Base-by-base conservation (phyloP, 176 grass and related monocot genomes). In the Juncus effusus region DNA sequence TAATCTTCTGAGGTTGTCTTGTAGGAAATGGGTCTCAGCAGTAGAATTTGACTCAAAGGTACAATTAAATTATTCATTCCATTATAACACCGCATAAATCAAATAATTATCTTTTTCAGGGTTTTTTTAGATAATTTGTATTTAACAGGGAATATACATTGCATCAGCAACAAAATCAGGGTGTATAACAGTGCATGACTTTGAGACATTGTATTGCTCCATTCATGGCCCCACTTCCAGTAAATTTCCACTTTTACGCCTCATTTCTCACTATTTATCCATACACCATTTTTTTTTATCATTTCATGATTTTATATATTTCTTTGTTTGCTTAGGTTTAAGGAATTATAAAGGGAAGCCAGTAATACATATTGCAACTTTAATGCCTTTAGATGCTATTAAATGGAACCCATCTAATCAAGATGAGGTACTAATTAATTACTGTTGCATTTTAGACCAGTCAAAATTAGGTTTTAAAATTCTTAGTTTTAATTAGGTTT, bases 1-100 rank as follows among this genome's bases (percentile, higher is more conserved):
- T 68, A 38, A 56, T 65, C 61, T 7, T 67, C 5, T 35, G 45
- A 75, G 39, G 19, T 88, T 16, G 70, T 80, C 85, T 82, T 40
- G 64, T 80, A 96, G 93, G 74, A 64, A 81, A 60, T 87, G 79
- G 38, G 51, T 91, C 77, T 83, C 82, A 47, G 87, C 76, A 77
- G 62, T 96, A 51, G 93, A 96, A 61, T 96, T 96, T 65, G 93
- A 96, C 64, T 63, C 53, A 49, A 96, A 96, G 93, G 93, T 96
- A 80, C 64, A 64, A 51, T 14, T 83, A 65, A 64, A 51, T 14
- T 83, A 65, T 54, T n/a, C 44, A 65, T 65, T 40, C 13, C 36
- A 44, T 39, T 63, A 13, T 64, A 9, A 0, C 67, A 70, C 44
- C 41, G 13, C 12, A 55, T 38, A 45, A 68, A 13, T 28, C 28